Evolutionary conservation across 129 eudicot genomes (phyloP).

Genomic region (Flaveria bidentis): DNA sequence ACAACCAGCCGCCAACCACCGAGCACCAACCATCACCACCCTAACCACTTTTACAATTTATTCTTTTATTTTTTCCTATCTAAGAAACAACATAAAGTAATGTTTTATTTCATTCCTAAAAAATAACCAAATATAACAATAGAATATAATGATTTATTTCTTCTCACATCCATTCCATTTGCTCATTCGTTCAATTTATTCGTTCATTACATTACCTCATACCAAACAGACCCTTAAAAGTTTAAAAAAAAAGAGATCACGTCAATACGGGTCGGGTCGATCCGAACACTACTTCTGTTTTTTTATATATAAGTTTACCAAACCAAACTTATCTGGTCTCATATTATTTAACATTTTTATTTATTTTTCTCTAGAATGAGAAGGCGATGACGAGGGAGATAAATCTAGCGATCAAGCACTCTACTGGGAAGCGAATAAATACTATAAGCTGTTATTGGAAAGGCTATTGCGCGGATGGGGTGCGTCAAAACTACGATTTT

Average conservation of each 20-base stretch:
- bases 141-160: too few relatives aligned
- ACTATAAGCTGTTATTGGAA: slow-evolving; percentile 60
- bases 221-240: too few relatives aligned
- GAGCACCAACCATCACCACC: too few relatives aligned
- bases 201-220: too few relatives aligned
- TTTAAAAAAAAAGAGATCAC: slow-evolving; percentile 53
- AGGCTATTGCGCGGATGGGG: slow-evolving; percentile 56
- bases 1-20: too few relatives aligned
- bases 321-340: not conserved
- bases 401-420: slow-evolving; percentile 40
- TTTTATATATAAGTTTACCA: not conserved
- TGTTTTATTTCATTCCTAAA: too few relatives aligned
- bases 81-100: too few relatives aligned
- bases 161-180: too few relatives aligned
- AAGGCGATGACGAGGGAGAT: slow-evolving; percentile 55
- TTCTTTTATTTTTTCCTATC: too few relatives aligned
- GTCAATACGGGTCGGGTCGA: not conserved
- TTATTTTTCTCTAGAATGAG: slow-evolving; percentile 50
- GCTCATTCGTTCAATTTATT: too few relatives aligned
- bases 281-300: not conserved
- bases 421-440: slow-evolving; percentile 73
- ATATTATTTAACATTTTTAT: not conserved
- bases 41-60: too few relatives aligned
- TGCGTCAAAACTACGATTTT: slow-evolving; percentile 57
- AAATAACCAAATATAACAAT: too few relatives aligned